Percentiles rank a stretch among this genome's conserved stretches.
Conservation (phyloP, 192 early-diverging fungal species). For the Dispira parvispora region DNA sequence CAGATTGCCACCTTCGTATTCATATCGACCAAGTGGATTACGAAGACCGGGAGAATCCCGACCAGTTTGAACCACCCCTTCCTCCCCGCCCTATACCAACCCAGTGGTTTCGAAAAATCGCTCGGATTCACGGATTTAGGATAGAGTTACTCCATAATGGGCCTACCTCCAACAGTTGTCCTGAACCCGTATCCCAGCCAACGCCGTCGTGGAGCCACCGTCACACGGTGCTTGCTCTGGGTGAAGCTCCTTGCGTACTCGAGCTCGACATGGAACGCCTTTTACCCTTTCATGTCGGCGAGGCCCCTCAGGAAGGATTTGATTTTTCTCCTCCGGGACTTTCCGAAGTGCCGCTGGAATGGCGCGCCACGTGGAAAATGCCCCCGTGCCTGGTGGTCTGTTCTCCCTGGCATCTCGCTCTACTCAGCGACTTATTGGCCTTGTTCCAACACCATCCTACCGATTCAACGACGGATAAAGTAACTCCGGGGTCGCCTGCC, state of each 20-base stretch:
- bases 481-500: too few relatives aligned
- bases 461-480: too few relatives aligned
- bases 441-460: too few relatives aligned
- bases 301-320: slow-evolving; percentile 5
- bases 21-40: slow-evolving; percentile 2
- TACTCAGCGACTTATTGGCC: too few relatives aligned
- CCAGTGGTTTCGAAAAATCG: slow-evolving; percentile 9
- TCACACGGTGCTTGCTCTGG: not conserved
- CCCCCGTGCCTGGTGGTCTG: too few relatives aligned
- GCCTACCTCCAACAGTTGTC: not conserved
- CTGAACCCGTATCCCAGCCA: not conserved
- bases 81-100: not conserved
- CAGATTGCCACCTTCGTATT: not conserved
- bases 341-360: too few relatives aligned
- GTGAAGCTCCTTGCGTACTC: not conserved
- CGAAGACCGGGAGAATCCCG: not conserved
- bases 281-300: slow-evolving; percentile 20
- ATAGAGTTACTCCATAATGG: not conserved
- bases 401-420: too few relatives aligned
- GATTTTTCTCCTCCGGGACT: too few relatives aligned
- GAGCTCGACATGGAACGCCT: slow-evolving; percentile 27
- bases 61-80: too few relatives aligned
- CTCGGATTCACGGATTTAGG: not conserved
- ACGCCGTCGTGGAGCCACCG: not conserved
- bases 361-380: too few relatives aligned